Base-by-base conservation (phyloP, 352 stramenopile genomes). In the Phytophthora pisi region DNA sequence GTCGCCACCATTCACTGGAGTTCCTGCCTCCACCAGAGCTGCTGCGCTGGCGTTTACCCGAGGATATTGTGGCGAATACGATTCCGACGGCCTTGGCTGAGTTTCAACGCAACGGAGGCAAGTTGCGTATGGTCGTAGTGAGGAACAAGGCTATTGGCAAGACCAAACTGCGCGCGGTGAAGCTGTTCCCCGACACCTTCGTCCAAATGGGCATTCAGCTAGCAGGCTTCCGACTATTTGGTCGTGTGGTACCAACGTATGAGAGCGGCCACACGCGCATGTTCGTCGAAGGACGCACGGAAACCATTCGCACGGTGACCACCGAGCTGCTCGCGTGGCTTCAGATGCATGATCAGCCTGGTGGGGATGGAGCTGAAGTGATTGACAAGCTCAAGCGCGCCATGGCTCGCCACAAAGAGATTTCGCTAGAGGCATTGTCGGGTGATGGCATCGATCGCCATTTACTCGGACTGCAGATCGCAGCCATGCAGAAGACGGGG, bases 151-250 rank as follows among this genome's bases (percentile, higher is more conserved):
- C 75, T n/a, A 97, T 95, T 58, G 90, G 91, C 34, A 93, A 90
- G 49, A 77, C 61, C 4, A 82, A 82, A 28, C 89, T 98, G 30
- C 97, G 96, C 61, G 51, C 76, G 0, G 69, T 85, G 28, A 77
- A 75, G 15, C 84, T 97, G 47, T 97, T 94, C 47, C 94, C 97
- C 3, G 97, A 99, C 77, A 94, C 92, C 8, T 98, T 97, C 61
- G 83, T 98, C 23, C 97, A 99, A 75, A 92, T 98, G 77, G 93
- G 84, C 8, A 95, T 98, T 51, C 96, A 99, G 66, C 73, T 98
- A 15, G 93, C 92, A 1, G 88, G 90, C 0, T 98, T 91, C 62
- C 82, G 90, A 55, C 79, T 98, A 1, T 98, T 92, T 82, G 82
- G 85, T 2, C 75, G 95, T 51, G 79, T 88, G 47, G 89, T 94